phyloP scores from a whole-genome alignment of 768 basidiomycete genomes.

The Amanita exitialis region DNA sequence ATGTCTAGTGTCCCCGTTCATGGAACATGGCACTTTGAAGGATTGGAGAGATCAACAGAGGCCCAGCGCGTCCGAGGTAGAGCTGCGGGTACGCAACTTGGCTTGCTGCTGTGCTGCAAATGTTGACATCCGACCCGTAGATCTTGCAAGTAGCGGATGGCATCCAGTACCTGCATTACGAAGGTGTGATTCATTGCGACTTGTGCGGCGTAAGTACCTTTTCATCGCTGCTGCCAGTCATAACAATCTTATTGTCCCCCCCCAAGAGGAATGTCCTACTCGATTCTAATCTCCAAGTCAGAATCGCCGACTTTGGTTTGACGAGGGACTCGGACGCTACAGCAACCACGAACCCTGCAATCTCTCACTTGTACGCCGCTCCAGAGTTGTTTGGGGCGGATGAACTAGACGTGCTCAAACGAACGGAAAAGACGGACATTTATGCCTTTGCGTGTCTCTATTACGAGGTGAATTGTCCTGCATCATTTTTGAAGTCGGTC shows the following conservation, averaged over 20 bases:
- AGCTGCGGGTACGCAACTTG: background rate
- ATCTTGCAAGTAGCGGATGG: conserved; percentile 1
- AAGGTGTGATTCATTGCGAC: conserved; percentile 3
- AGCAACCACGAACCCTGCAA: background rate
- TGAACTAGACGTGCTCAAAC: background rate
- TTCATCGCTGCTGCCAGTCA: background rate
- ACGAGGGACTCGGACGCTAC: background rate
- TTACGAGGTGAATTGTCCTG: background rate
- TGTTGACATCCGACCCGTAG: background rate
- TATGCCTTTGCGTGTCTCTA: conserved; percentile 2
- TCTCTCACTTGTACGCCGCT: background rate
- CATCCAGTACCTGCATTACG: conserved; percentile 1
- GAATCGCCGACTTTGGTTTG: conserved; percentile 3
- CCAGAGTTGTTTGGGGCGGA: background rate
- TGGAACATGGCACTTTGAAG: background rate
- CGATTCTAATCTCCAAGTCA: background rate
- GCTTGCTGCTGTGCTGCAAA: background rate
- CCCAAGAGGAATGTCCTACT: background rate
- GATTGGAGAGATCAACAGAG: background rate
- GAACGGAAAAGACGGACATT: conserved; percentile 1
- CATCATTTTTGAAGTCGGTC: too few relatives aligned
- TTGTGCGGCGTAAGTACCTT: background rate
- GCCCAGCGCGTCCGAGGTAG: background rate
- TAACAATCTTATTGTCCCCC: background rate
- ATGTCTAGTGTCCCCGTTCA: background rate